Percentiles rank a stretch among this genome's conserved stretches.
Conservation (phyloP, 768 basidiomycete genomes). For the Daedaleopsis nitida region DNA sequence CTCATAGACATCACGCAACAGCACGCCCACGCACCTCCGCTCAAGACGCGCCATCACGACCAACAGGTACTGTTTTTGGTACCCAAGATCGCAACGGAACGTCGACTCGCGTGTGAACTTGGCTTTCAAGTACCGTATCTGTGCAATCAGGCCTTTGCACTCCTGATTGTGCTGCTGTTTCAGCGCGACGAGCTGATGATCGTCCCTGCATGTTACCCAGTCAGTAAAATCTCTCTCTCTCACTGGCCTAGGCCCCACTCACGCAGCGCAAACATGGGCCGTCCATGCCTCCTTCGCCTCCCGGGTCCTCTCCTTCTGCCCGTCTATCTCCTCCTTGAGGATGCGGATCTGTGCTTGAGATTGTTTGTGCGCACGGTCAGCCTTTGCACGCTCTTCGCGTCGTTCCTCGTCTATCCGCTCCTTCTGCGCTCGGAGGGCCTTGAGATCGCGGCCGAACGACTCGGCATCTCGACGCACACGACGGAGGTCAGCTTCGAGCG, state of each 20-base stretch:
- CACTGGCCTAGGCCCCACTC: slow-evolving; percentile 28
- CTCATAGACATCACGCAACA: no score
- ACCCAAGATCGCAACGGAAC: slow-evolving; percentile 72
- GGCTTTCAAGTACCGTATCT: slow-evolving; percentile 90
- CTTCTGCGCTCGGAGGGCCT: slow-evolving; percentile 64
- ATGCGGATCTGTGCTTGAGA: slow-evolving; percentile 63
- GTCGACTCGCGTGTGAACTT: slow-evolving; percentile 85
- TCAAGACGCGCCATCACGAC: slow-evolving; percentile 70
- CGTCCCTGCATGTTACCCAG: slow-evolving; percentile 44
- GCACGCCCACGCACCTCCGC: slow-evolving; percentile 53
- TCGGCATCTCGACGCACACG: slow-evolving; percentile 79
- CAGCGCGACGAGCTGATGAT: slow-evolving; percentile 52
- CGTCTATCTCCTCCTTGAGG: slow-evolving; percentile 66
- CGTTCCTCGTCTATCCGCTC: slow-evolving; percentile 47
- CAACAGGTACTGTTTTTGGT: slow-evolving; percentile 90
- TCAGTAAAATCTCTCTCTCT: neutral
- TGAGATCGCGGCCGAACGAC: slow-evolving; percentile 76
- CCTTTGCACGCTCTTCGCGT: slow-evolving; percentile 51
- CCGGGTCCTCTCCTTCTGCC: slow-evolving; percentile 50
- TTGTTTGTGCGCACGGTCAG: slow-evolving; percentile 71
- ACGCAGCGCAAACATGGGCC: slow-evolving; percentile 64
- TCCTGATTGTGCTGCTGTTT: slow-evolving; percentile 78
- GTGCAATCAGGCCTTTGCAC: slow-evolving; percentile 87
- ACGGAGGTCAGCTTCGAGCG: slow-evolving; percentile 71
- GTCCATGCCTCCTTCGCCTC: slow-evolving; percentile 49